phyloP scores from a whole-genome alignment of 495 filamentous ascomycete genomes.

The Alectoria sarmentosa region DNA sequence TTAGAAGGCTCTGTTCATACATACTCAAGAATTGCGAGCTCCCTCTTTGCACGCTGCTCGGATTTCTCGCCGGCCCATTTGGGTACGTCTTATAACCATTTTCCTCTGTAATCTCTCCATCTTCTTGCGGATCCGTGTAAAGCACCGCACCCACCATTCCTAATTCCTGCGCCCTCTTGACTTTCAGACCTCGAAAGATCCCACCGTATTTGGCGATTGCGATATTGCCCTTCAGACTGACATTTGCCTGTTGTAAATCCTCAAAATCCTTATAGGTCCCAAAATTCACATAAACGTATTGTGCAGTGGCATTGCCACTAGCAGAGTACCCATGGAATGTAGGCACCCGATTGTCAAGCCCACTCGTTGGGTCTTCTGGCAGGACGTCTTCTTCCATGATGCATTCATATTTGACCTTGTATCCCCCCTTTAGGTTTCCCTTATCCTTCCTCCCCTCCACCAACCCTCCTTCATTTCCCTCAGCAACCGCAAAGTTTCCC shows the following conservation, averaged over 20 bases:
- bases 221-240: slow-evolving; percentile 76
- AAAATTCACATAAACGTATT: slow-evolving; percentile 81
- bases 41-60: slow-evolving; percentile 87
- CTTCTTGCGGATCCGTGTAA: slow-evolving; percentile 85
- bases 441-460: slow-evolving; percentile 11
- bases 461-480: slow-evolving; percentile 24
- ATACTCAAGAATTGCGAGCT: slow-evolving; percentile 76
- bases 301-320: slow-evolving; percentile 80
- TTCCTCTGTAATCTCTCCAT: slow-evolving; percentile 71
- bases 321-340: slow-evolving; percentile 96
- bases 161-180: slow-evolving; percentile 86
- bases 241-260: slow-evolving; percentile 67
- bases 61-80: slow-evolving; percentile 77
- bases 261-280: slow-evolving; percentile 81
- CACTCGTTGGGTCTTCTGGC: slow-evolving; percentile 73
- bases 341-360: slow-evolving; percentile 66
- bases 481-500: slow-evolving; percentile 21
- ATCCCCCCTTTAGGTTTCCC: slow-evolving; percentile 27
- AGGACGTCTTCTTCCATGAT: slow-evolving; percentile 78
- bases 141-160: slow-evolving; percentile 84
- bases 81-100: slow-evolving; percentile 80
- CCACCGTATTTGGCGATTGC: slow-evolving; percentile 80
- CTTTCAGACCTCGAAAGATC: slow-evolving; percentile 85
- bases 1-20: slow-evolving; percentile 15
- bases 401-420: slow-evolving; percentile 70